Base-by-base conservation (phyloP, 352 stramenopile species). In the Phytophthora macrochlamydospora region DNA sequence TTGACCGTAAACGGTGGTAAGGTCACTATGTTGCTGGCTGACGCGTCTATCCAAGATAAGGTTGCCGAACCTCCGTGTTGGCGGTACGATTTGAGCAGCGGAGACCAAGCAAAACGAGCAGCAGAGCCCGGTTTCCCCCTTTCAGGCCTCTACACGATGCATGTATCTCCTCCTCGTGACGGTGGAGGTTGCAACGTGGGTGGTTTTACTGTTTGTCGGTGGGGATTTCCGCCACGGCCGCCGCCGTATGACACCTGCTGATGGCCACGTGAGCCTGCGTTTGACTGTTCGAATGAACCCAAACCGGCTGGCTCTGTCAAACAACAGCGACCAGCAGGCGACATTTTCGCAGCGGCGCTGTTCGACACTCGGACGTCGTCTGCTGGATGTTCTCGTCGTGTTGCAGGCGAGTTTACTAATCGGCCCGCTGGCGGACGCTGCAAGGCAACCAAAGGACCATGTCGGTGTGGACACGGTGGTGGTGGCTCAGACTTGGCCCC, bases 341-440 rank as follows among this genome's bases (percentile, higher is more conserved):
- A 51, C 44, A 65, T 24, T 67, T 61, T 56, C 50, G 50, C 44
- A 56, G 44, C 51, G 30, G 58, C 18, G 9, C 30, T 35, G 53
- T 31, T 53, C 37, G 40, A 31, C 14, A 33, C 4, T 53, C 24
- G 62, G 9, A 40, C 58, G 65, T 57, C 46, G 9, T 24, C 12
- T 7, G 53, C 65, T 73, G 65, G 55, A 73, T 73, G 43, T 73
- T 73, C 65, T 69, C 60, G 65, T 73, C 65, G 24, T 58, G 54
- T 73, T 69, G 65, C 65, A 55, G 18, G 42, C 46, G 43, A 49
- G 57, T 51, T 57, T 66, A 59, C 43, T 49, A 42, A 30, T 42
- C n/a, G 43, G 43, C 43, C n/a, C 18, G 18, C 18, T 24, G 18
- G 18, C 18, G 18, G 18, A 24, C 18, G 18, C 18, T 24, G 18